Conservation (phyloP, 495 filamentous ascomycete species). For the Penicillium daleae region DNA sequence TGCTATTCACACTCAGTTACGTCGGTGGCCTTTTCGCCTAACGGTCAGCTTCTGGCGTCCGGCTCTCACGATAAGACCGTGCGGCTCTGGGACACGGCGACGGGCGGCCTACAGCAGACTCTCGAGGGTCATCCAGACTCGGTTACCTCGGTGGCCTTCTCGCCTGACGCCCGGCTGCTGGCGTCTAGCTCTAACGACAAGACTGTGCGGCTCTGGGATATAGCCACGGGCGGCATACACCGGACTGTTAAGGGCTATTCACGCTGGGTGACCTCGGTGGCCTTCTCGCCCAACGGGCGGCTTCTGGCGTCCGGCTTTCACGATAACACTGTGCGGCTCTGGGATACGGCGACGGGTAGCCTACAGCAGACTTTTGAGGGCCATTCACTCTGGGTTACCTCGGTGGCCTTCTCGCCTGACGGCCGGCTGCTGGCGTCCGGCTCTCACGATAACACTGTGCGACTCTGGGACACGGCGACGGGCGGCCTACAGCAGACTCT, state of each 20-base stretch:
- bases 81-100: too few species aligned
- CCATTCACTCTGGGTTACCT: too few species aligned
- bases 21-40: slow-evolving; percentile 32
- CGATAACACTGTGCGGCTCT: too few species aligned
- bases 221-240: too few species aligned
- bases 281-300: background rate
- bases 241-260: too few species aligned
- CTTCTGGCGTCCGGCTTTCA: background rate
- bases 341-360: too few species aligned
- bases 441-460: background rate
- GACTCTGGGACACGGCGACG: background rate
- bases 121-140: too few species aligned
- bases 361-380: too few species aligned
- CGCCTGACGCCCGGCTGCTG: slow-evolving; percentile 28
- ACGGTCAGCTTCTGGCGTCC: slow-evolving; percentile 35
- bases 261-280: background rate
- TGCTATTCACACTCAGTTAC: too few species aligned
- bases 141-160: slow-evolving; percentile 28
- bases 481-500: background rate
- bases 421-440: background rate
- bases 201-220: too few species aligned
- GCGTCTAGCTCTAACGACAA: slow-evolving; percentile 26
- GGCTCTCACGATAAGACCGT: background rate
- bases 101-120: too few species aligned
- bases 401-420: background rate